Evolutionary conservation across 1,139 yeast species (phyloP).

Genomic region (Schizosaccharomyces versatilis): DNA sequence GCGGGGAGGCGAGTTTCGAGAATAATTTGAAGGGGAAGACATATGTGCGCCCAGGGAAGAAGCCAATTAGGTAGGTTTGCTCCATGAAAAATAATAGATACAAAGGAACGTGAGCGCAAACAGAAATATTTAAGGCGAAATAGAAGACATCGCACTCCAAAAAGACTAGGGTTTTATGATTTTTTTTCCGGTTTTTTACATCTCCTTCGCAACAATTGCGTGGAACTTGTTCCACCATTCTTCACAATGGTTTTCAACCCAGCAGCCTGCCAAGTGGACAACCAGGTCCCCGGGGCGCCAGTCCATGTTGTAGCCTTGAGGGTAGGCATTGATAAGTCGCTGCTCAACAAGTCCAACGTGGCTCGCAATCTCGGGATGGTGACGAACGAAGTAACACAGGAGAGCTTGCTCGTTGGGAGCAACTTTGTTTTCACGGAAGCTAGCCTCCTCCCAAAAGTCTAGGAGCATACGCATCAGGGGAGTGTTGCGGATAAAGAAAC

Average conservation of each 20-base stretch:
- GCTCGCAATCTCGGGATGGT: conserved; percentile 9
- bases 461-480: conserved; percentile 14
- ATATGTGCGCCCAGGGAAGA: no score
- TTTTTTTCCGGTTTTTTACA: no score
- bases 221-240: conserved; percentile 5
- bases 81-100: no score
- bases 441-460: conserved; percentile 16
- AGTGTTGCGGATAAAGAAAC: conserved; percentile 19
- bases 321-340: conserved; percentile 18
- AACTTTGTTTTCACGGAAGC: conserved; percentile 11
- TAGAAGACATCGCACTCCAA: no score
- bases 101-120: no score
- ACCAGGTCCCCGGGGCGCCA: conserved; percentile 12
- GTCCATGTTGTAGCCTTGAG: conserved; percentile 11
- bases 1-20: no score
- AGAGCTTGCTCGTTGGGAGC: conserved; percentile 15
- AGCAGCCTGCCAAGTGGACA: conserved; percentile 15
- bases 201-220: no score
- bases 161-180: no score
- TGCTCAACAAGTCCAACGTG: conserved; percentile 20
- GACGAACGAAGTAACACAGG: conserved; percentile 10
- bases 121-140: no score
- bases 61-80: no score
- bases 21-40: no score
- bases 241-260: conserved; percentile 10